Percentiles rank a stretch among this genome's conserved stretches.
phyloP scores from a whole-genome alignment of 2,329 filamentous ascomycete species.

The Pezicula neosporulosa region DNA sequence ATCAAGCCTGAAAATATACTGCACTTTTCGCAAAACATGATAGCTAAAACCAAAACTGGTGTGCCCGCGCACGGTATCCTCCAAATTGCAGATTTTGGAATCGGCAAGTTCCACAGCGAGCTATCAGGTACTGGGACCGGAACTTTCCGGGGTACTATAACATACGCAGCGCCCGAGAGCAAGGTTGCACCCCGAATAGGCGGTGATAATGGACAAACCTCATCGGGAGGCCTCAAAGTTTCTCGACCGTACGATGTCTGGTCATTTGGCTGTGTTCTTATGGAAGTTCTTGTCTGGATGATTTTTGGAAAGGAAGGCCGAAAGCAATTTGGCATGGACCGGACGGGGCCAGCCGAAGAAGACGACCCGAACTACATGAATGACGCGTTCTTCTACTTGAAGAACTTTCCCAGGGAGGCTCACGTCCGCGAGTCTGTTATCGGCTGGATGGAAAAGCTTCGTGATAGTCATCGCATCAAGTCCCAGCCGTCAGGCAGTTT shows the following conservation, averaged over 20 bases:
- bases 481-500: neutral
- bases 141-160: neutral
- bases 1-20: slow-evolving; percentile 5
- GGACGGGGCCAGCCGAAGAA: neutral
- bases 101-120: slow-evolving; percentile 2
- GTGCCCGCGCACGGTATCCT: neutral
- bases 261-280: slow-evolving; percentile 1
- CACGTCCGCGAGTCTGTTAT: neutral
- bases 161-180: slow-evolving; percentile 2
- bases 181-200: neutral
- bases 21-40: neutral
- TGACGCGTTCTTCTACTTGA: neutral
- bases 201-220: neutral
- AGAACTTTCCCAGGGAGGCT: neutral
- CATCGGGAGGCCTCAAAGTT: neutral
- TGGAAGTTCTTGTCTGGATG: neutral
- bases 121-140: neutral
- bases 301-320: neutral
- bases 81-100: slow-evolving; percentile 5
- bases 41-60: neutral
- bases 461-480: neutral
- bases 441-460: neutral
- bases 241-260: slow-evolving; percentile 1
- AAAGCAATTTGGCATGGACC: neutral
- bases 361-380: neutral